These are phyloP conservation scores for Diaporthe australafricana DNA, from an alignment of 2,329 filamentous ascomycete species.

Conservation along the genomic window DNA sequence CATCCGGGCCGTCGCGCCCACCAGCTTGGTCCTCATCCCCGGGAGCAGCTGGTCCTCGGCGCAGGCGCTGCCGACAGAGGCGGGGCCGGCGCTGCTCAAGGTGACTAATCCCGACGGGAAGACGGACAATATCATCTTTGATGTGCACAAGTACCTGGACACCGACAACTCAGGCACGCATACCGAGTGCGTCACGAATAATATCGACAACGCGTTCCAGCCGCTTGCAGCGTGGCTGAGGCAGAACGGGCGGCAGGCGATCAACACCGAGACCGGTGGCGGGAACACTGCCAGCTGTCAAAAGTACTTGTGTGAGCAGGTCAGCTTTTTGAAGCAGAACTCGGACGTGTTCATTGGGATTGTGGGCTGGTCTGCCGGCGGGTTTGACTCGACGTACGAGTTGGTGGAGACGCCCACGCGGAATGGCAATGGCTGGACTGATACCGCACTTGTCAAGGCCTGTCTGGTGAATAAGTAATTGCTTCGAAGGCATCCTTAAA, in stretches of 20 bases:
- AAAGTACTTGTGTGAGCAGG: slow-evolving; percentile 46
- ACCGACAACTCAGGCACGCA: slow-evolving; percentile 65
- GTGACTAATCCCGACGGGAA: slow-evolving; percentile 69
- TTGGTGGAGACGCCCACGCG: slow-evolving; percentile 45
- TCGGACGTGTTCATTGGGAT: slow-evolving; percentile 45
- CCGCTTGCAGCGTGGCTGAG: slow-evolving; percentile 50
- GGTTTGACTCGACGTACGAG: slow-evolving; percentile 44
- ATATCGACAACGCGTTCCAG: slow-evolving; percentile 47
- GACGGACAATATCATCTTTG: slow-evolving; percentile 64
- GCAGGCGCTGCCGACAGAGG: slow-evolving; percentile 59
- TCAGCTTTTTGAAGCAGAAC: slow-evolving; percentile 48
- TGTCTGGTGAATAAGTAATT: slow-evolving; percentile 35
- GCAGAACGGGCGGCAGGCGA: slow-evolving; percentile 47
- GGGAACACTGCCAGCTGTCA: slow-evolving; percentile 49
- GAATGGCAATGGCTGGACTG: slow-evolving; percentile 39
- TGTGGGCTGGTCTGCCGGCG: slow-evolving; percentile 45
- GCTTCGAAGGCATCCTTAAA: no score
- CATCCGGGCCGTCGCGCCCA: slow-evolving; percentile 72
- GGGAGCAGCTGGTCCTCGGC: slow-evolving; percentile 69
- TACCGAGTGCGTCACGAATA: slow-evolving; percentile 63
- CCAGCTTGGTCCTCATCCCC: slow-evolving; percentile 71
- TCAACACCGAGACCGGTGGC: slow-evolving; percentile 52
- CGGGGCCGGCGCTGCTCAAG: slow-evolving; percentile 61
- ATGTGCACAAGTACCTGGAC: slow-evolving; percentile 71
- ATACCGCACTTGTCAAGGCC: slow-evolving; percentile 40